Evolutionary conservation across 768 basidiomycete species (phyloP).

Genomic region (Botryobasidium botryosum): DNA sequence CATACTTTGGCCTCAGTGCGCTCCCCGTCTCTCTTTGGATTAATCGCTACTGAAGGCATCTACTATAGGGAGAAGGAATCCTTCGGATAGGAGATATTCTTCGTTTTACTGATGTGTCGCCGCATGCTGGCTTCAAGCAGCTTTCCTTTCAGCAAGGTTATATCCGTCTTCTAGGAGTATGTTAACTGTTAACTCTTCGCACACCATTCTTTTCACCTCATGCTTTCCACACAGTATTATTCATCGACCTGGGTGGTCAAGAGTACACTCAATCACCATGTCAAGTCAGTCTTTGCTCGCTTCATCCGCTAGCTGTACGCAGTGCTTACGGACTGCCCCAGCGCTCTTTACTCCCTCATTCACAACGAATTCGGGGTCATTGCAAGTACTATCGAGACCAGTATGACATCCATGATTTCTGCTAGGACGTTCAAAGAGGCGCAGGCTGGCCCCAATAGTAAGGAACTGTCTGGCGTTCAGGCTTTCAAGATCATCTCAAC

Average conservation of each 20-base stretch:
- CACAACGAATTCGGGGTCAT: constrained; percentile 30
- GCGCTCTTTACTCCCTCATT: constrained; percentile 30
- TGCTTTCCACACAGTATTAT: no score
- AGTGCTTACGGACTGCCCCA: constrained; percentile 12
- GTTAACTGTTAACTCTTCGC: constrained; percentile 2
- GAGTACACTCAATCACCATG: constrained; percentile 32
- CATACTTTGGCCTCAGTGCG: no score
- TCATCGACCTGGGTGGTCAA: constrained; percentile 43
- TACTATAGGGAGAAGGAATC: constrained; percentile 35
- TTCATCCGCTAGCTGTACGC: background rate
- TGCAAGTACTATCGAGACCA: constrained; percentile 24
- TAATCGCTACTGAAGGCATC: no score
- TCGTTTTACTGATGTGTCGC: constrained; percentile 28
- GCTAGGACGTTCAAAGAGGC: constrained; percentile 23
- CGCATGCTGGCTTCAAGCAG: constrained; percentile 19
- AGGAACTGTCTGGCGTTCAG: constrained; percentile 23
- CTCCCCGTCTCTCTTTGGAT: no score
- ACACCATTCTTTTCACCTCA: no score
- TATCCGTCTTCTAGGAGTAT: constrained; percentile 36
- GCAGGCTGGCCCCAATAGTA: background rate
- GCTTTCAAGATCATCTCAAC: constrained; percentile 31
- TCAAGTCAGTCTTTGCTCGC: constrained; percentile 27
- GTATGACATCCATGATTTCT: constrained; percentile 22
- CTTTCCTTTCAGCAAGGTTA: constrained; percentile 46
- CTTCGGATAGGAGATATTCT: constrained; percentile 35